Evolutionary conservation across 2,329 filamentous ascomycete species (phyloP).

Genomic region (Penicillium sp.): DNA sequence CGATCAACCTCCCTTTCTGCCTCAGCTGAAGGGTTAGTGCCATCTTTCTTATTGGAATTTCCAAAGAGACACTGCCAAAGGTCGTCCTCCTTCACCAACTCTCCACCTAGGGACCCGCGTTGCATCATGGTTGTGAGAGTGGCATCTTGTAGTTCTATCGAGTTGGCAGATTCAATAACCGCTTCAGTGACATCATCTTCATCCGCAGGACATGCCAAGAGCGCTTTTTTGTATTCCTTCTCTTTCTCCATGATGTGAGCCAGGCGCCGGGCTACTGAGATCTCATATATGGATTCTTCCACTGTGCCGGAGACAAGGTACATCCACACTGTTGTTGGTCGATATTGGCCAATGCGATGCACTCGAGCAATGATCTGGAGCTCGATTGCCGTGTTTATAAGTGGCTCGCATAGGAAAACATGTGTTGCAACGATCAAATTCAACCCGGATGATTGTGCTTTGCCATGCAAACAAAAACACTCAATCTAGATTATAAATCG

Average conservation of each 20-base stretch:
- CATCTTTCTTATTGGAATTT: constrained; percentile 37
- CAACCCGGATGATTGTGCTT: constrained; percentile 81
- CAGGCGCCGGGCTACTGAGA: constrained; percentile 75
- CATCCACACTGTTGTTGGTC: constrained; percentile 89
- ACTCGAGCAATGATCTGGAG: constrained; percentile 93
- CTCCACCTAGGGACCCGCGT: constrained; percentile 69
- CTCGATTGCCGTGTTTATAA: constrained; percentile 90
- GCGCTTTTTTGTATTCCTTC: constrained; percentile 30
- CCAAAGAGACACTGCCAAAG: constrained; percentile 90
- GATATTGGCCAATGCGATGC: constrained; percentile 86
- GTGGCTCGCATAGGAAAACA: constrained; percentile 89
- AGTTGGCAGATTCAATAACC: constrained; percentile 78
- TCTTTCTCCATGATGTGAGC: constrained; percentile 65
- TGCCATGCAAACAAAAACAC: constrained; percentile 85
- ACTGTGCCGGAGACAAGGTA: constrained; percentile 90
- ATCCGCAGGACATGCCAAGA: background rate
- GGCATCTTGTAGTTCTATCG: constrained; percentile 74
- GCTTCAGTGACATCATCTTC: constrained; percentile 47
- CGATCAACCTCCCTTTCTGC: constrained; percentile 48
- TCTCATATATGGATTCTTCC: constrained; percentile 85
- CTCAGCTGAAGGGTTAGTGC: constrained; percentile 14
- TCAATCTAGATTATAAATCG: constrained; percentile 53
- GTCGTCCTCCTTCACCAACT: constrained; percentile 74
- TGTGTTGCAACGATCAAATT: constrained; percentile 92
- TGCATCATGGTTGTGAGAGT: constrained; percentile 68